Base-by-base conservation (phyloP, 352 stramenopile genomes). In the Blastocystis sp. region DNA sequence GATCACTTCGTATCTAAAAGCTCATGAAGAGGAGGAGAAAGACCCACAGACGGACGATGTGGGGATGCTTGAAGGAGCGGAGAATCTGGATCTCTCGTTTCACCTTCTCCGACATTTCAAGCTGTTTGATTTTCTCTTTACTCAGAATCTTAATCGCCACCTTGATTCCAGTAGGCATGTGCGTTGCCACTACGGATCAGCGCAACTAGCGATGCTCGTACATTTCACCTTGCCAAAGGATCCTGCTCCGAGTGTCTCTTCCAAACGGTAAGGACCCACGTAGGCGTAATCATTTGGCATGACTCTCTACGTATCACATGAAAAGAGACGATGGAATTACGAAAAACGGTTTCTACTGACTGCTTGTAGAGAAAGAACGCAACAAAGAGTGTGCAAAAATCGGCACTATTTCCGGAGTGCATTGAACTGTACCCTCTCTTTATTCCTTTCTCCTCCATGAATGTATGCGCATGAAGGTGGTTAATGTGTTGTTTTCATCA, bases 141-240 rank as follows among this genome's bases (percentile, higher is more conserved):
- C 99, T 99, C 19, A 99, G 91, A 89, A 99, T 99, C 92, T 99
- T 99, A 69, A 99, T 97, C 45, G 97, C 97, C 40, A 99, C 97
- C 90, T 98, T 98, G 89, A 98, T 95, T 40, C 95, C 95, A 77
- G 97, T 99, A 88, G 98, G 94, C 81, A 97, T 94, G 92, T 99
- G 97, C 66, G 97, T 96, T 11, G 95, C 97, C 81, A 99, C 74
- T 84, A 84, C 4, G 11, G 69, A 53, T 84, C 23, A 84, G 21
- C 23, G 21, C 11, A 10, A 21, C 53, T 4, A 14, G 14, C n/a
- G 14, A 17, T 11, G 48, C 19, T 40, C 19, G 34, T 70, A 84
- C 74, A 93, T 89, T 97, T 97, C 52, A 98, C 95, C 94, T 99
- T 98, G 86, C 96, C 97, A 90, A 99, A 99, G 53, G 96, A 98